These are phyloP conservation scores for Adansonia grandidieri DNA, from an alignment of 441 rosid genomes.

Conservation along the genomic window DNA sequence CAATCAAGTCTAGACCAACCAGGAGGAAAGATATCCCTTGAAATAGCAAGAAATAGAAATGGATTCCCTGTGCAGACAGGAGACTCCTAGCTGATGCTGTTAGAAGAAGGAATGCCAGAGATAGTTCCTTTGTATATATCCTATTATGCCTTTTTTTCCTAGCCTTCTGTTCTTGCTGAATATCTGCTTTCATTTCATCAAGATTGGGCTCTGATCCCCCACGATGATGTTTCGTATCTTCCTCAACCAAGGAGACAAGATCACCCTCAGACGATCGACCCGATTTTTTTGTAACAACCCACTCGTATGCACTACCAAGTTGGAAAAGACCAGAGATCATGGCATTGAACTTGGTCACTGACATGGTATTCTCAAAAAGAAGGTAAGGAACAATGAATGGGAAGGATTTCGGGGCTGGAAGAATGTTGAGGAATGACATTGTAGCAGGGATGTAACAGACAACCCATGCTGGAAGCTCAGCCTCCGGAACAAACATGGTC, in stretches of 20 bases:
- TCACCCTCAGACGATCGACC: slow-evolving; percentile 95
- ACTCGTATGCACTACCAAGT: slow-evolving; percentile 96
- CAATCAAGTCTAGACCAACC: slow-evolving; percentile 89
- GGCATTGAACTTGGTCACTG: slow-evolving; percentile 94
- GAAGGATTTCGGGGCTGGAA: slow-evolving; percentile 87
- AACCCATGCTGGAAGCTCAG: slow-evolving; percentile 93
- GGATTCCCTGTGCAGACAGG: slow-evolving; percentile 89
- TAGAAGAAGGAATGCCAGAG: slow-evolving; percentile 78
- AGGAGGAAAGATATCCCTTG: slow-evolving; percentile 91
- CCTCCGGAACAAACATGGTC: slow-evolving; percentile 97
- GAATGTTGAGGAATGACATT: slow-evolving; percentile 93
- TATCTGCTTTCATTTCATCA: slow-evolving; percentile 55
- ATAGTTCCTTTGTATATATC: slow-evolving; percentile 77
- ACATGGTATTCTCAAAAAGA: slow-evolving; percentile 96
- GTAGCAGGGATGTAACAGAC: slow-evolving; percentile 96
- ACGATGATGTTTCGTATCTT: slow-evolving; percentile 57
- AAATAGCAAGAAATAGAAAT: slow-evolving; percentile 92
- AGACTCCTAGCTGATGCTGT: slow-evolving; percentile 89
- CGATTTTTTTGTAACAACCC: slow-evolving; percentile 95
- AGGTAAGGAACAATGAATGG: slow-evolving; percentile 96
- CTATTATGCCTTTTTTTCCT: slow-evolving; percentile 71
- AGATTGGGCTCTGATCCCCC: slow-evolving; percentile 61
- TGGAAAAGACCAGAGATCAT: slow-evolving; percentile 96
- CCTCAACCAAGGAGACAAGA: slow-evolving; percentile 60
- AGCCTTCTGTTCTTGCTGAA: slow-evolving; percentile 44